Base-by-base conservation (phyloP, 2,329 filamentous ascomycete genomes). In the Sporothrix schenckii region DNA sequence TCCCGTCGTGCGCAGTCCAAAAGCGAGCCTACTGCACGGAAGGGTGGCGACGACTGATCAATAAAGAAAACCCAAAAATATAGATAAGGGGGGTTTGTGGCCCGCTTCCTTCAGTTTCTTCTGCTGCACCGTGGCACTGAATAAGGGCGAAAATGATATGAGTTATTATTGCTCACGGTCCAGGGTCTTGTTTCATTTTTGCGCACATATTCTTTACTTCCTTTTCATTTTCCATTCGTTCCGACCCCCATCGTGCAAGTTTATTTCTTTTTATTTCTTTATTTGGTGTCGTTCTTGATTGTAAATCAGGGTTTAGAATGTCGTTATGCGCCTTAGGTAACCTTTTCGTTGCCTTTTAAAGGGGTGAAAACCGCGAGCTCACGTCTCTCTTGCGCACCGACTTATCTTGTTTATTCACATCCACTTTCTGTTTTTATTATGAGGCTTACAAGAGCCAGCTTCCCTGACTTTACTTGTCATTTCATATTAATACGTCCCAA, bases 1-100 rank as follows among this genome's bases (percentile, higher is more conserved):
- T 83, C 80, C 61, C 79, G 82, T n/a, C 79, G 82, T 50, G 77
- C 81, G 27, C 81, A 84, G 71, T 84, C 82, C 61, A 84, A 81
- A 74, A 85, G 83, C 72, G 83, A 85, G 74, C 73, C 73, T 11
- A 27, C 68, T 14, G 21, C 39, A 14, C 49, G 53, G 52, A 73
- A 71, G 41, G 19, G 54, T 19, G 39, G 44, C 49, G 63, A 52
- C 13, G 49, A 53, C 7, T 24, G 44, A 41, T 14, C n/a, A 19
- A 24, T 3, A 10, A 60, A 41, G n/a, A 5, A 65, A 41, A 11
- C 54, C 2, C 41, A 9, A 5, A 21, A 19, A 34, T 27, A 52
- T 24, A 21, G 30, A 66, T 39, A 53, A 19, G 9, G 19, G 27
- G n/a, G 21, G 30, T 24, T 54, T 27, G 52, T 27, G 4, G 9